phyloP scores from a whole-genome alignment of 192 early-diverging fungal species.

The Podila epicladia region DNA sequence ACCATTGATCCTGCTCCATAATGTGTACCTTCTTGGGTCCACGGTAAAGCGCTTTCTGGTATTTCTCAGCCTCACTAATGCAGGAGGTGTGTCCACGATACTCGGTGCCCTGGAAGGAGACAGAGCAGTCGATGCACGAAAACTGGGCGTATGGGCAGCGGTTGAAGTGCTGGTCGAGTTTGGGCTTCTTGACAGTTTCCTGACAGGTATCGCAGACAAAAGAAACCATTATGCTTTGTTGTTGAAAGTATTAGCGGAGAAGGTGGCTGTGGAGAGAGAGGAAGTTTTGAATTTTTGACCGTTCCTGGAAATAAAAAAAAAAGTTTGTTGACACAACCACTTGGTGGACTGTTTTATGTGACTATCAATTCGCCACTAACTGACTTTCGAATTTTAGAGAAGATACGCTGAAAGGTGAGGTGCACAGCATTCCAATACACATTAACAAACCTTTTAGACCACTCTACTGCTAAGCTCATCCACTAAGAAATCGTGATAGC shows the following conservation, averaged over 20 bases:
- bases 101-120: constrained; percentile 79
- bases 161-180: constrained; percentile 83
- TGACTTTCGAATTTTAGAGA: too few species aligned
- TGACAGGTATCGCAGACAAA: constrained; percentile 80
- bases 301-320: not conserved
- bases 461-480: too few species aligned
- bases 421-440: too few species aligned
- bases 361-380: not conserved
- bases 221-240: constrained; percentile 58
- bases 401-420: too few species aligned
- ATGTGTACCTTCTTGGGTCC: constrained; percentile 70
- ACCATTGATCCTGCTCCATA: too few species aligned
- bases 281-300: too few species aligned
- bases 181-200: constrained; percentile 94
- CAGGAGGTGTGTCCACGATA: constrained; percentile 89
- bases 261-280: too few species aligned
- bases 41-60: constrained; percentile 86
- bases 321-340: not conserved
- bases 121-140: constrained; percentile 92
- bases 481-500: not conserved
- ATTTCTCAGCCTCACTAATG: constrained; percentile 95
- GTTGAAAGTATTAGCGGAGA: not conserved
- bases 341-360: too few species aligned
- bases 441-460: too few species aligned
- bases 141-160: constrained; percentile 89